These are phyloP conservation scores for Phytopythium montanum DNA, from an alignment of 352 stramenopile species.

Conservation along the genomic window DNA sequence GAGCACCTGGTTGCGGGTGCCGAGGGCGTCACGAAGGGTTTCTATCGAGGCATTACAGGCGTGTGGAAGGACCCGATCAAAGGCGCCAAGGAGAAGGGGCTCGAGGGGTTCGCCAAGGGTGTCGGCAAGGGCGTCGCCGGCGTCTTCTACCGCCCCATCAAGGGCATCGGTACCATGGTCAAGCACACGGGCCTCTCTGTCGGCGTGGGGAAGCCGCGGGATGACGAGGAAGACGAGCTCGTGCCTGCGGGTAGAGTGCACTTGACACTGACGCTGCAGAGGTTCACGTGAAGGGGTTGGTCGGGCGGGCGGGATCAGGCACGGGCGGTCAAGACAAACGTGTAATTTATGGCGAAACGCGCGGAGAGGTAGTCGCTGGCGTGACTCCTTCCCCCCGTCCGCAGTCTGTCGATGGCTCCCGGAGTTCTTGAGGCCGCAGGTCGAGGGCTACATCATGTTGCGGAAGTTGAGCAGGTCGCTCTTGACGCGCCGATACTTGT, in stretches of 20 bases:
- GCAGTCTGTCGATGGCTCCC: neutral
- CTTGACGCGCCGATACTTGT: constrained; percentile 74
- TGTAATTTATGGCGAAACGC: constrained; percentile 59
- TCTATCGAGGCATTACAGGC: constrained; percentile 70
- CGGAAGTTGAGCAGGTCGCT: constrained; percentile 70
- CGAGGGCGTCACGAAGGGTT: constrained; percentile 60
- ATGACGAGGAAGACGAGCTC: constrained; percentile 22
- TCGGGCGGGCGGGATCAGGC: neutral
- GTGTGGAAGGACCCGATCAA: constrained; percentile 80
- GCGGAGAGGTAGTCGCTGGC: neutral
- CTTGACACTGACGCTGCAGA: constrained; percentile 64
- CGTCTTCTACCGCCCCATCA: constrained; percentile 68
- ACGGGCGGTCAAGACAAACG: constrained; percentile 23
- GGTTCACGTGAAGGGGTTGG: constrained; percentile 23
- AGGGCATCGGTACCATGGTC: constrained; percentile 70
- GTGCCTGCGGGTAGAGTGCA: constrained; percentile 54
- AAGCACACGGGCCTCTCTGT: constrained; percentile 72
- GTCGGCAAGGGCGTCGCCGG: constrained; percentile 64
- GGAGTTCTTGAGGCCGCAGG: neutral
- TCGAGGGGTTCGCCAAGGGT: constrained; percentile 74
- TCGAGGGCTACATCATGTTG: constrained; percentile 49
- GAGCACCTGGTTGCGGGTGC: constrained; percentile 78
- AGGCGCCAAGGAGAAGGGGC: constrained; percentile 62
- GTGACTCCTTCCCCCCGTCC: neutral
- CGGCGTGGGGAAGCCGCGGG: constrained; percentile 33